Percentiles rank a stretch among this genome's conserved stretches.
Evolutionary conservation across 257 asterid species (phyloP).

Genomic region (Leonotis leonurus): DNA sequence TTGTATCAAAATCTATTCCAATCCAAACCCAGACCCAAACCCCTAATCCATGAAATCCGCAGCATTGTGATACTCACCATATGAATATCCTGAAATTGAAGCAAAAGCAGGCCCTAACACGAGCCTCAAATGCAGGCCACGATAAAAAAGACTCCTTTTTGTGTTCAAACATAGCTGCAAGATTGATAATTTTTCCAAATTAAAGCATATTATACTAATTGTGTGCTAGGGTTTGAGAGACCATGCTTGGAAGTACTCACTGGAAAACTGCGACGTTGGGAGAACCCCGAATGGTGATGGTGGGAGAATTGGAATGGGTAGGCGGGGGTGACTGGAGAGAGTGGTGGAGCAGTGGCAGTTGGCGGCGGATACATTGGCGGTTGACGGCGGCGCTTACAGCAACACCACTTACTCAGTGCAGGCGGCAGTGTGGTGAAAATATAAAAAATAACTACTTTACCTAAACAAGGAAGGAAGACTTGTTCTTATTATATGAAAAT

Average conservation of each 20-base stretch:
- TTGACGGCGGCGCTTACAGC: conserved; percentile 19
- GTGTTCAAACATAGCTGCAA: conserved; percentile 22
- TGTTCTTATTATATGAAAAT: too few species aligned
- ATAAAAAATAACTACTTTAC: not conserved
- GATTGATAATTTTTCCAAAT: not conserved
- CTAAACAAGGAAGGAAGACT: too few species aligned
- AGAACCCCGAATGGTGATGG: conserved; percentile 15
- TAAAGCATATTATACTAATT: not conserved
- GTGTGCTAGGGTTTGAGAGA: not conserved
- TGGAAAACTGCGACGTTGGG: conserved; percentile 16
- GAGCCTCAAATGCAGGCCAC: conserved; percentile 24
- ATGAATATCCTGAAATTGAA: conserved; percentile 31
- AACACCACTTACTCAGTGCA: conserved; percentile 15
- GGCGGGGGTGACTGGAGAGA: conserved; percentile 17
- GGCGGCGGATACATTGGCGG: conserved; percentile 38
- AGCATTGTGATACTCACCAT: conserved; percentile 29
- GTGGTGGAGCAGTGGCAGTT: conserved; percentile 26
- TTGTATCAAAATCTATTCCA: not conserved
- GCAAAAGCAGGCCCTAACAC: conserved; percentile 33
- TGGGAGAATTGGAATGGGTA: conserved; percentile 18
- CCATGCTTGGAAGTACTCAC: conserved; percentile 19
- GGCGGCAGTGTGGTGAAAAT: not conserved
- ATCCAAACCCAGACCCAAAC: not conserved
- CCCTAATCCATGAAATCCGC: not conserved
- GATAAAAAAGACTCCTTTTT: not conserved